Evolutionary conservation across 345 rosid species (phyloP).

Genomic region (Eucalyptus paniculata): DNA sequence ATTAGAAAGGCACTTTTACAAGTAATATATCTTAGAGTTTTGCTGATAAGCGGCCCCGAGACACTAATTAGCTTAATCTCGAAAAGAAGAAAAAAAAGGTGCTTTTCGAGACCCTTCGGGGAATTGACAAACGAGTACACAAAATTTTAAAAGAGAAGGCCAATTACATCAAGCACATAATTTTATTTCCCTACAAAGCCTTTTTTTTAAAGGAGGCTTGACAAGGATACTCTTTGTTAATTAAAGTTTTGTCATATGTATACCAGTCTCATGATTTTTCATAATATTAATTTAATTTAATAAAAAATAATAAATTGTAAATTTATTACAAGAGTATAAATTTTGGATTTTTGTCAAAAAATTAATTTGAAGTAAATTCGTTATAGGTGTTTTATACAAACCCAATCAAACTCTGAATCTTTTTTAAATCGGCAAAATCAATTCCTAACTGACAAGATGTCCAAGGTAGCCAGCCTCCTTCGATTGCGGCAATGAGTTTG

Average conservation of each 20-base stretch:
- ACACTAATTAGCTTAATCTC: background rate
- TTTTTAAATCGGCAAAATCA: fast-evolving
- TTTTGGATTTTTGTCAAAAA: too few relatives aligned
- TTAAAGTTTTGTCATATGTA: too few relatives aligned
- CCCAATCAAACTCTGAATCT: background rate
- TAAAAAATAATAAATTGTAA: fast-evolving
- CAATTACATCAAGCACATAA: background rate
- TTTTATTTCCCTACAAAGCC: background rate
- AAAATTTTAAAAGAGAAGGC: background rate
- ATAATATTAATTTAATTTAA: too few relatives aligned
- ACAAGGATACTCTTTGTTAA: background rate
- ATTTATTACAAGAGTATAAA: too few relatives aligned
- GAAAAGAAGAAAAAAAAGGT: background rate
- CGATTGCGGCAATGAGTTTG: fast-evolving
- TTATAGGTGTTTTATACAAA: background rate
- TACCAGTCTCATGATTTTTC: fast-evolving
- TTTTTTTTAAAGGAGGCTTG: background rate
- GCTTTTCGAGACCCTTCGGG: background rate
- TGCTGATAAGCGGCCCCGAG: background rate
- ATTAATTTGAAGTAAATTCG: too few relatives aligned
- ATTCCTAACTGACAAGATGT: background rate
- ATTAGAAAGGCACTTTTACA: background rate
- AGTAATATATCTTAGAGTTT: background rate
- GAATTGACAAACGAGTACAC: background rate
- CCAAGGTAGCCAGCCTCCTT: background rate